Percentiles rank a stretch among this genome's conserved stretches.
Evolutionary conservation across 139 green algal species (phyloP).

Genomic region (Closterium sp.): DNA sequence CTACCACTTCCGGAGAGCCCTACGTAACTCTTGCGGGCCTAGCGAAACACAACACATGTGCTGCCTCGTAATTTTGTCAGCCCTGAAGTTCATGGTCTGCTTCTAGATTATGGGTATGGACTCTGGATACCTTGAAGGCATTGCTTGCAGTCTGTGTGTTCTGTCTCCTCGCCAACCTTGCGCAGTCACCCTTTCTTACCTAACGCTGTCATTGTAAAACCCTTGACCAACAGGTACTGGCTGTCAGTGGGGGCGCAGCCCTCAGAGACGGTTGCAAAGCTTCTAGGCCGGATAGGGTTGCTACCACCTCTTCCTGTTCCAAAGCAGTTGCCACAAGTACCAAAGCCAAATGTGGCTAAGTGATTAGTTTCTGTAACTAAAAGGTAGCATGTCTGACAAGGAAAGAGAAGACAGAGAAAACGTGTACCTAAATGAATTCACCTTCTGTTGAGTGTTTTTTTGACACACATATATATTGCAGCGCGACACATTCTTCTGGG

Average conservation of each 20-base stretch:
- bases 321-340: slow-evolving; percentile 2
- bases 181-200: neutral
- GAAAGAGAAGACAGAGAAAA: too few relatives aligned
- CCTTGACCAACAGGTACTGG: slow-evolving; percentile 72
- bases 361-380: neutral
- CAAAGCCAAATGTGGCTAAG: neutral
- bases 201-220: neutral
- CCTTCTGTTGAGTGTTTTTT: too few relatives aligned
- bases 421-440: too few relatives aligned
- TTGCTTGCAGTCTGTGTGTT: neutral
- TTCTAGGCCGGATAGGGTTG: slow-evolving; percentile 72
- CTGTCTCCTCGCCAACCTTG: neutral
- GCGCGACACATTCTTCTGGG: too few relatives aligned
- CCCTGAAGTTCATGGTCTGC: too few relatives aligned
- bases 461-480: too few relatives aligned
- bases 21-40: too few relatives aligned
- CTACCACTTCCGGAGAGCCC: too few relatives aligned
- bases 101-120: too few relatives aligned
- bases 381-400: neutral
- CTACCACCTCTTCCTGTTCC: slow-evolving; percentile 55
- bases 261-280: slow-evolving; percentile 65
- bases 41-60: too few relatives aligned
- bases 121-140: neutral
- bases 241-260: slow-evolving; percentile 79
- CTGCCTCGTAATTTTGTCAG: too few relatives aligned